Evolutionary conservation across 2,329 filamentous ascomycete species (phyloP).

Genomic region (Sporothrix inflata): DNA sequence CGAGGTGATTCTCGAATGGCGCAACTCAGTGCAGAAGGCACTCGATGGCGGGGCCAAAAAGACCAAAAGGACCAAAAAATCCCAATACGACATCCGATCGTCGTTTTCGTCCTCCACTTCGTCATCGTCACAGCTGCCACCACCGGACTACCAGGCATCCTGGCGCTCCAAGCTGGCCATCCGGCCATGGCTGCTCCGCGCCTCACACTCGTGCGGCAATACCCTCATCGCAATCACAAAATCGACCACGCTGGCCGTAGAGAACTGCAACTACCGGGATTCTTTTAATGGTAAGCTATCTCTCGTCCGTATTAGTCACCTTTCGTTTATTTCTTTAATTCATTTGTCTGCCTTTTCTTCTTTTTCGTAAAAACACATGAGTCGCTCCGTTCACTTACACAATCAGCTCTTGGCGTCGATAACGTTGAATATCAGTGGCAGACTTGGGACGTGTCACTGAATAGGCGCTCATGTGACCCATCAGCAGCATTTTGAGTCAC

Average conservation of each 20-base stretch:
- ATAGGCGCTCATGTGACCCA: neutral
- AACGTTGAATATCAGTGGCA: constrained; percentile 28
- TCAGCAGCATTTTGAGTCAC: neutral
- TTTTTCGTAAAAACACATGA: neutral
- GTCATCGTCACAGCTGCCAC: constrained; percentile 14
- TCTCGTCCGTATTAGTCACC: neutral
- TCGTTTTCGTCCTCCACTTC: constrained; percentile 22
- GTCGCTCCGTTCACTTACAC: neutral
- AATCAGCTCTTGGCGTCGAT: constrained; percentile 24
- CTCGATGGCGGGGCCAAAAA: neutral
- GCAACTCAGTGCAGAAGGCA: constrained; percentile 14
- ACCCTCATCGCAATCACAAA: constrained; percentile 7
- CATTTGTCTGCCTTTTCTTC: no score
- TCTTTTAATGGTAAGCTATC: constrained; percentile 8
- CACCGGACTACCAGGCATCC: constrained; percentile 32
- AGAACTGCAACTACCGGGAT: constrained; percentile 8
- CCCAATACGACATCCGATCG: neutral
- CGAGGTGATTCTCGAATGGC: constrained; percentile 17
- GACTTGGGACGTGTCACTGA: constrained; percentile 14
- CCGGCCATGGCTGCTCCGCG: constrained; percentile 26
- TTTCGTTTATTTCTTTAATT: no score
- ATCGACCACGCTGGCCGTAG: constrained; percentile 23
- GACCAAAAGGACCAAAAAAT: neutral
- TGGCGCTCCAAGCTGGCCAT: constrained; percentile 20
- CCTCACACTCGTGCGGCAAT: constrained; percentile 17